Conservation (phyloP, 805 yeast species). For the Candida sanyiensis region DNA sequence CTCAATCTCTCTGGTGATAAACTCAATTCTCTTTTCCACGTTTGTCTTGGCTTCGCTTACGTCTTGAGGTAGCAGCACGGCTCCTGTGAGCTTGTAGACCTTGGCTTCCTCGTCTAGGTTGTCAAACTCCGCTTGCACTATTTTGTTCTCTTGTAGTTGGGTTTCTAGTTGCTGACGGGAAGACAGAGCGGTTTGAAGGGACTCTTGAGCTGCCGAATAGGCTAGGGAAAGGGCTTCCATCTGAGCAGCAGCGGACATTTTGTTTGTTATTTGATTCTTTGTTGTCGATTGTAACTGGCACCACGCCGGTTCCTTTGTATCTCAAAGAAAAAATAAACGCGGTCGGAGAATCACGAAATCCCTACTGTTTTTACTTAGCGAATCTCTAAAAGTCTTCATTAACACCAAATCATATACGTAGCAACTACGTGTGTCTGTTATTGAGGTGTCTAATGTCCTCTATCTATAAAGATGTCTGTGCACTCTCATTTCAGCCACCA, state of each 20-base stretch:
- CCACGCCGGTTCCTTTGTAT: too few relatives aligned
- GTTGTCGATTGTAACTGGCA: not conserved
- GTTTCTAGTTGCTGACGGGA: constrained; percentile 88
- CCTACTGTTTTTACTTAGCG: not conserved
- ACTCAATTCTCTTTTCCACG: constrained; percentile 85
- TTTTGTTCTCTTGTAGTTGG: constrained; percentile 88
- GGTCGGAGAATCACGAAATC: too few relatives aligned
- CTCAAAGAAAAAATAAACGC: not conserved
- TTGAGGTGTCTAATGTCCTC: too few relatives aligned
- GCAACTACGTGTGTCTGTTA: too few relatives aligned
- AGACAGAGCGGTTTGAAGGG: constrained; percentile 47
- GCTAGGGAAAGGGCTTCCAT: constrained; percentile 41
- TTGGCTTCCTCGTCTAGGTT: constrained; percentile 60
- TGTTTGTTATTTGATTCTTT: constrained; percentile 5
- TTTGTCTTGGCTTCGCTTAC: constrained; percentile 73
- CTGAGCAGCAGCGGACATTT: constrained; percentile 19
- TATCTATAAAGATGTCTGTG: not conserved
- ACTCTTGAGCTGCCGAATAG: constrained; percentile 41
- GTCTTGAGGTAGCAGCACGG: constrained; percentile 87
- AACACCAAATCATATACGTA: too few relatives aligned
- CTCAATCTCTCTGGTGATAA: constrained; percentile 70
- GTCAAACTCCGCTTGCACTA: constrained; percentile 78
- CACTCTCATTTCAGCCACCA: too few relatives aligned
- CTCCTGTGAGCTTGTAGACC: constrained; percentile 86
- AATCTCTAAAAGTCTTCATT: not conserved